Evolutionary conservation across 192 early-diverging fungal genomes (phyloP), one percentile per base, ranked within the genome.

Genomic region (Gonapodya sp.): DNA sequence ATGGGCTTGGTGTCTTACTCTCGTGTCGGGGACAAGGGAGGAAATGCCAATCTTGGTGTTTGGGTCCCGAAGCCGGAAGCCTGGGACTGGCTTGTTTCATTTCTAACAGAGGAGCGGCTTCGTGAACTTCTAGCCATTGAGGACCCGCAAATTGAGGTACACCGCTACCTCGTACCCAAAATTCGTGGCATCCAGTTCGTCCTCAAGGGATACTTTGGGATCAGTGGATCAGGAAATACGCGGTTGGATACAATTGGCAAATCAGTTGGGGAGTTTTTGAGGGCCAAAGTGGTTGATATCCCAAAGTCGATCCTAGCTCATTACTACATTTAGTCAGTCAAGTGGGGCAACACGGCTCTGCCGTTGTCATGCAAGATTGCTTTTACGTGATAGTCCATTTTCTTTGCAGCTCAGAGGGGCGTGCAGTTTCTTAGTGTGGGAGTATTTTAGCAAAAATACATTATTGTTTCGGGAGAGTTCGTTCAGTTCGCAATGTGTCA

Each of bases 221-320:
- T 64, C 46, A 64, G 46, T 64, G 46, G 46, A 64, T 8, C 46
- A 16, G 46, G 46, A 16, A 77, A 77, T 33, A 77, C 34, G 75
- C 2, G 31, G 75, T 33, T 77, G 30, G 75, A 77, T 34, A 77
- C 34, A 2, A 18, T 77, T 18, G 18, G 30, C 2, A 77, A 77
- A 34, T 32, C 30, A 14, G 31, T 77, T 18, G 75, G 75, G 8
- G 75, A 77, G 75, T 77, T 32, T 34, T 31, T 77, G 30, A 18
- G 75, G 75, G 75, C 75, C 2, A 77, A 31, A 34, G 30, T 77
- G 75, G 75, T 77, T 8, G 75, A 77, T 2, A 34, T 77, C 30
- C 75, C 75, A 2, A 77, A 2, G 75, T 8, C 8, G 2, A 14
- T 77, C 75, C 75, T 77, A 2, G 34, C 16, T 8, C 8, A 77